phyloP scores from a whole-genome alignment of 1,139 yeast species.

The Debaryomyces psychrophilus region DNA sequence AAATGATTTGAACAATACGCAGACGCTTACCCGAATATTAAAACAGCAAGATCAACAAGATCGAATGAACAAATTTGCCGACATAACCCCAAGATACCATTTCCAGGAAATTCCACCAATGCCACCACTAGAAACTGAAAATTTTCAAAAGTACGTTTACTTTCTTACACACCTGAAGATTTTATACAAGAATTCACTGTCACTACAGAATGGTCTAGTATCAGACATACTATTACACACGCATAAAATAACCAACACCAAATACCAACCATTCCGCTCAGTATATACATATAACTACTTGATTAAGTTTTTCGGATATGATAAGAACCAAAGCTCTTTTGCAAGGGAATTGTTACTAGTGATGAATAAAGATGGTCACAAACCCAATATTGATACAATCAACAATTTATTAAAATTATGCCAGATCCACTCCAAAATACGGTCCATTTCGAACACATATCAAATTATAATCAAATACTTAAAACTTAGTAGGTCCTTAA shows the following conservation, averaged over 20 bases:
- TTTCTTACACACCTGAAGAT: constrained; percentile 39
- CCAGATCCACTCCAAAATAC: constrained; percentile 35
- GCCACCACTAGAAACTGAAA: constrained; percentile 33
- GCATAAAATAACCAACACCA: constrained; percentile 37
- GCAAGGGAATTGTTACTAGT: constrained; percentile 45
- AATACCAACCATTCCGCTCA: constrained; percentile 35
- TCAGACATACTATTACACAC: constrained; percentile 45
- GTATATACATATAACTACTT: constrained; percentile 45
- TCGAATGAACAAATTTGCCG: constrained; percentile 14
- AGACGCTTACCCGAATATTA: constrained; percentile 17
- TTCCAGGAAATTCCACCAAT: constrained; percentile 41
- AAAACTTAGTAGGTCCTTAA: constrained; percentile 28
- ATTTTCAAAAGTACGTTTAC: constrained; percentile 43
- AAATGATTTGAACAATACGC: constrained; percentile 14
- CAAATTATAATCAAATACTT: constrained; percentile 36
- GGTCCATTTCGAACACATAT: constrained; percentile 39
- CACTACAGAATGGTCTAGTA: constrained; percentile 40
- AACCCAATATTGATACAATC: constrained; percentile 45
- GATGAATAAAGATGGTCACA: constrained; percentile 47
- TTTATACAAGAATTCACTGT: constrained; percentile 40
- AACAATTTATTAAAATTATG: constrained; percentile 39
- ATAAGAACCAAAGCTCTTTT: constrained; percentile 46
- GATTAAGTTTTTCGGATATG: constrained; percentile 46
- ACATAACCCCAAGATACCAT: constrained; percentile 25
- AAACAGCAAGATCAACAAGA: constrained; percentile 18